A percentile compares a stretch with the other conserved stretches of the same genome.
Evolutionary conservation across 2,329 filamentous ascomycete genomes (phyloP).

Genomic region (Cadophora sp.): DNA sequence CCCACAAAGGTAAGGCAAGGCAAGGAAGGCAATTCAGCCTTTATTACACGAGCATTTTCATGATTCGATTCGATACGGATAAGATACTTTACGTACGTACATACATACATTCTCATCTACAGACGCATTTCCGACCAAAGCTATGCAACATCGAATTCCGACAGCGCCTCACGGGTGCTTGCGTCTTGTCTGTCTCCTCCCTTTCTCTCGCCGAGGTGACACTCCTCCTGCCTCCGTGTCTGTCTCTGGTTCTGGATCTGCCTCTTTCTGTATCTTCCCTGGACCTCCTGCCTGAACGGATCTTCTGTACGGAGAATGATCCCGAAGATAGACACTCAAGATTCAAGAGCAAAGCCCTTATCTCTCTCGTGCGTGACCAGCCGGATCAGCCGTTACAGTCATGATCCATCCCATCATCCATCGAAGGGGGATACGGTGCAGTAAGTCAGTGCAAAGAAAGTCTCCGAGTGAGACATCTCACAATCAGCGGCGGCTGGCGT

Average conservation of each 20-base stretch:
- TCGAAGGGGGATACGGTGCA: constrained; percentile 1
- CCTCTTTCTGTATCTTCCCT: background rate
- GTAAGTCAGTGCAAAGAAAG: constrained; percentile 11
- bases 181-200: background rate
- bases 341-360: background rate
- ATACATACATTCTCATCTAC: too few relatives aligned
- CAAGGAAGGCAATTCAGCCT: constrained; percentile 2
- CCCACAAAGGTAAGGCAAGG: background rate
- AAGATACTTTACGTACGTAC: background rate
- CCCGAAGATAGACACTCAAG: background rate
- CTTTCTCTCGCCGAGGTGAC: constrained; percentile 1
- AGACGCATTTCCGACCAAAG: background rate
- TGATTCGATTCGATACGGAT: background rate
- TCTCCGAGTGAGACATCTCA: constrained; percentile 5
- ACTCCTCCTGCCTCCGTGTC: background rate
- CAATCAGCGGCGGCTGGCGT: constrained; percentile 5
- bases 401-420: constrained; percentile 1
- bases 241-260: background rate
- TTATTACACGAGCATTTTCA: background rate
- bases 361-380: background rate
- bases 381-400: too few relatives aligned
- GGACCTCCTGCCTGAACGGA: background rate
- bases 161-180: constrained; percentile 20
- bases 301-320: background rate
- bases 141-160: background rate